phyloP scores from a whole-genome alignment of 495 filamentous ascomycete species.

The Platismatia glauca region DNA sequence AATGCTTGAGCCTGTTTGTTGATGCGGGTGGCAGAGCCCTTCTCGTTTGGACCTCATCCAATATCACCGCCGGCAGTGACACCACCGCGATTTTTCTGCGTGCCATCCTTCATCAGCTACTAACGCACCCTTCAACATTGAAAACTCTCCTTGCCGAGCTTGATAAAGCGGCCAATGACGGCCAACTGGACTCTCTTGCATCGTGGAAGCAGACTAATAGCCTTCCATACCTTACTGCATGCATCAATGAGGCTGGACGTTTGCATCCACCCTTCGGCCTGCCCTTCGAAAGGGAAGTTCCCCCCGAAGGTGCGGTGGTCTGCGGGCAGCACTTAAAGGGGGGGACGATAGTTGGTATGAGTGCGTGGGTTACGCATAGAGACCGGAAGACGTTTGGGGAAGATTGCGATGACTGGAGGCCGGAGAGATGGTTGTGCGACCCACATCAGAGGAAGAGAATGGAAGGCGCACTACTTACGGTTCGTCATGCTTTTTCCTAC shows the following conservation, averaged over 20 bases:
- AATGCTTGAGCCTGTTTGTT: too few species aligned
- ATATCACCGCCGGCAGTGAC: slow-evolving; percentile 39
- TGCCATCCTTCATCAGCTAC: slow-evolving; percentile 30
- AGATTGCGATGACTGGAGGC: slow-evolving; percentile 33
- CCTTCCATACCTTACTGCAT: slow-evolving; percentile 35
- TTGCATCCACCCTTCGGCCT: slow-evolving; percentile 35
- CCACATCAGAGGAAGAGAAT: slow-evolving; percentile 14
- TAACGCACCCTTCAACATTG: slow-evolving; percentile 29
- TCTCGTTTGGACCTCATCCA: slow-evolving; percentile 33
- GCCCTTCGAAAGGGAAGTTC: slow-evolving; percentile 34
- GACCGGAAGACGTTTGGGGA: slow-evolving; percentile 39
- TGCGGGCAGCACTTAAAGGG: slow-evolving; percentile 33
- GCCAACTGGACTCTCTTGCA: slow-evolving; percentile 22
- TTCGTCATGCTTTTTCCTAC: background rate
- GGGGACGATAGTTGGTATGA: slow-evolving; percentile 44
- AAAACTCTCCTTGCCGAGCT: slow-evolving; percentile 20
- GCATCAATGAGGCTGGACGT: slow-evolving; percentile 26
- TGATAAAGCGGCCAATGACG: background rate
- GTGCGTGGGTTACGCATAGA: slow-evolving; percentile 44
- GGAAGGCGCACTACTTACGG: slow-evolving; percentile 1
- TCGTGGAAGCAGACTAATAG: slow-evolving; percentile 29
- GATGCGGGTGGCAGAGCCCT: too few species aligned
- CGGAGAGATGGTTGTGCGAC: slow-evolving; percentile 40
- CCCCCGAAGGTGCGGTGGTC: slow-evolving; percentile 29
- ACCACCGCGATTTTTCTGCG: slow-evolving; percentile 37